Evolutionary conservation across 1,284 basidiomycete species (phyloP), one percentile per base, ranked within the genome.

Genomic region (Ceratobasidium sp.): DNA sequence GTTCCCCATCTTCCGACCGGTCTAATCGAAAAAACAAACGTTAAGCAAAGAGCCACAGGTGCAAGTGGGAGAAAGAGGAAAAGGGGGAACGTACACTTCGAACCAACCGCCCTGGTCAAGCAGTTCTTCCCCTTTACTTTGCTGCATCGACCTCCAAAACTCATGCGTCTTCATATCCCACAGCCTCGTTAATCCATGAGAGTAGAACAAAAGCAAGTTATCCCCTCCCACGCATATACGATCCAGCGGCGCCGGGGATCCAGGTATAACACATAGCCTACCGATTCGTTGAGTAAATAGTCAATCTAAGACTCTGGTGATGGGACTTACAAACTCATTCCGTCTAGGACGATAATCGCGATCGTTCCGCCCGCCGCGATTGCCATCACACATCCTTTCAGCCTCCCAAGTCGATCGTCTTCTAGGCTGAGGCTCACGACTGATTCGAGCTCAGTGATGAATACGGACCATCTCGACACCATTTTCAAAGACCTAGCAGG

Each of bases 101-200:
- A 83, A 83, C 96, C 95, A 97, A 0, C 86, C 87, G 1, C 90
- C 90, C 76, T 92, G 87, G 0, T 81, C 82, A 2, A 97, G 79
- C 75, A 96, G 85, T 65, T 95, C 94, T 65, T 90, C 87, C 0
- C 91, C 94, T 79, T 94, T 95, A 53, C 92, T 91, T 1, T 86
- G 80, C 2, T 87, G 88, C 85, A 95, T 94, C 0, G 95, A 94
- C 50, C 96, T 85, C 85, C 95, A 89, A 79, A 99, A 92, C 80
- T 98, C 96, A 66, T 89, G 88, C 0, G 91, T 92, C 75, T 90
- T 88, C n/a, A 93, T 84, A 80, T 98, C 94, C 96, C 97, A 99
- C 0, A 97, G 83, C 36, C 97, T 86, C 1, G 93, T 93, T 73
- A 92, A 89, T 2, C 88, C 89, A 77, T 94, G 91, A 1, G 86